These are phyloP conservation scores for Curvularia hawaiiensis DNA, from an alignment of 2,329 filamentous ascomycete genomes.

Conservation along the genomic window DNA sequence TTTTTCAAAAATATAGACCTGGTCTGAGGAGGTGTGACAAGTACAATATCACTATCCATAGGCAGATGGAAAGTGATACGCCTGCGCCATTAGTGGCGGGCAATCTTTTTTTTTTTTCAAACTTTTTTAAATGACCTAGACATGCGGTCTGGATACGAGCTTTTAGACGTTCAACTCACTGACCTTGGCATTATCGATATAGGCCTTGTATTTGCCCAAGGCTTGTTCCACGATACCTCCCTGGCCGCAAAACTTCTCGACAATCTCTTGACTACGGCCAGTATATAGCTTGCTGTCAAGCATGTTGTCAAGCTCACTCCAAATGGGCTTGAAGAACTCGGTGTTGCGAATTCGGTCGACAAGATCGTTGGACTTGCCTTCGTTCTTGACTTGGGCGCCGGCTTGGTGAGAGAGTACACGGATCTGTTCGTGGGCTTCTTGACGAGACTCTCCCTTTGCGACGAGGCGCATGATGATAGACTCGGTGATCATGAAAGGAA, in stretches of 20 bases:
- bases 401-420: constrained; percentile 80
- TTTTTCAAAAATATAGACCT: not conserved
- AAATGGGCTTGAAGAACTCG: constrained; percentile 75
- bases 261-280: constrained; percentile 53
- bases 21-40: not conserved
- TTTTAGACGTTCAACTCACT: constrained; percentile 42
- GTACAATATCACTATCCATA: not conserved
- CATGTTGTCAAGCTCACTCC: constrained; percentile 70
- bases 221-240: constrained; percentile 33
- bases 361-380: constrained; percentile 80
- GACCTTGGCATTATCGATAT: constrained; percentile 43
- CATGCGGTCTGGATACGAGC: not conserved
- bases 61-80: not conserved
- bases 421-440: constrained; percentile 87
- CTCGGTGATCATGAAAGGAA: constrained; percentile 84
- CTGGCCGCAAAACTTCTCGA: constrained; percentile 30
- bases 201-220: constrained; percentile 59
- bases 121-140: not conserved
- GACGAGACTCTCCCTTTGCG: constrained; percentile 71
- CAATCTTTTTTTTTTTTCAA: too few relatives aligned
- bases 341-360: constrained; percentile 75
- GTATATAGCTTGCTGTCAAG: constrained; percentile 67
- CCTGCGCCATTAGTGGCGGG: too few relatives aligned
- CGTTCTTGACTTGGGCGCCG: constrained; percentile 69
- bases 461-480: constrained; percentile 68